Evolutionary conservation across 352 stramenopile genomes (phyloP).

Genomic region (Phytophthora macrochlamydospora): DNA sequence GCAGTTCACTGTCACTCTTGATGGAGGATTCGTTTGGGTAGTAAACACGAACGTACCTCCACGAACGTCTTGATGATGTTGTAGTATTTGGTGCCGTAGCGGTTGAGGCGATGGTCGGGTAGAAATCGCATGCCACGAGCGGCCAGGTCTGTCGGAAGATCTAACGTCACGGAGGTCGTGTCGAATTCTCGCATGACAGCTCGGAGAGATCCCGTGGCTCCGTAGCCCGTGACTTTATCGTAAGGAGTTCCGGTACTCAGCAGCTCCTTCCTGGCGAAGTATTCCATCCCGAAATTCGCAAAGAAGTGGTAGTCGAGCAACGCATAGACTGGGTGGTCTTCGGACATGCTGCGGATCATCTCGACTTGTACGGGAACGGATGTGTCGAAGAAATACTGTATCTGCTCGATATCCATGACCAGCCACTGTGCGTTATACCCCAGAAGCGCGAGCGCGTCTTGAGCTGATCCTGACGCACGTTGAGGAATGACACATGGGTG

Average conservation of each 20-base stretch:
- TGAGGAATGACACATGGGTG: too few relatives aligned
- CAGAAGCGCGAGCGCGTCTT: too few relatives aligned
- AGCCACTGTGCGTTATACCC: too few relatives aligned
- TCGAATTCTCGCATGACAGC: conserved; percentile 33
- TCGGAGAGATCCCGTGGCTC: conserved; percentile 35
- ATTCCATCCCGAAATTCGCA: conserved; percentile 38
- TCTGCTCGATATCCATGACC: conserved; percentile 9
- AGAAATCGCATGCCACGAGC: conserved; percentile 26
- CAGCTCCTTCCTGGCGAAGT: conserved; percentile 19
- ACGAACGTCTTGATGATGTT: conserved; percentile 40
- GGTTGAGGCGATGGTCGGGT: conserved; percentile 31
- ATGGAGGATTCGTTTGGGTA: conserved; percentile 33
- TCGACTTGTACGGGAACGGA: conserved; percentile 49
- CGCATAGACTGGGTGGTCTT: conserved; percentile 40
- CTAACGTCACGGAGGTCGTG: conserved; percentile 15
- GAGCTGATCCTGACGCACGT: too few relatives aligned
- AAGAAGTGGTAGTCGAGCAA: conserved; percentile 47
- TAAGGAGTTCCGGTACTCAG: conserved; percentile 27
- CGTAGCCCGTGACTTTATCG: conserved; percentile 39
- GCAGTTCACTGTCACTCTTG: conserved; percentile 38
- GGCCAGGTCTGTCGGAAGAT: conserved; percentile 25
- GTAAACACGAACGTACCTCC: conserved; percentile 35
- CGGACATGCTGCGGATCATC: conserved; percentile 40
- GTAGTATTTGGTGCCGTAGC: conserved; percentile 34
- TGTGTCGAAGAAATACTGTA: conserved; percentile 34